phyloP scores from a whole-genome alignment of 2,329 filamentous ascomycete genomes.

The Colletotrichum higginsianum region DNA sequence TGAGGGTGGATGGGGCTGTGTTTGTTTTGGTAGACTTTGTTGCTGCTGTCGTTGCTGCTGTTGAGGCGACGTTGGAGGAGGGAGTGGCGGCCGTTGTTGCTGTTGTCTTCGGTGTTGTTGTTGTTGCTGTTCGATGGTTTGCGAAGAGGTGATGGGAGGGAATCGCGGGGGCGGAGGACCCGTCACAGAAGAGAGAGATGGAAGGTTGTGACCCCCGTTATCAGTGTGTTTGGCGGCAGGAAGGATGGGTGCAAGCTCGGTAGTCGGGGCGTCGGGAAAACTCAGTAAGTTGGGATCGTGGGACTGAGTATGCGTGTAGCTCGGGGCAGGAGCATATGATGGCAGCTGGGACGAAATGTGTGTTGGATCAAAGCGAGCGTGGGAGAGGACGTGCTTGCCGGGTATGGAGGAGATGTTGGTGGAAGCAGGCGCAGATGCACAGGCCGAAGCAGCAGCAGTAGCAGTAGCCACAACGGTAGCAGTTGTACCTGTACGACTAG shows the following conservation, averaged over 20 bases:
- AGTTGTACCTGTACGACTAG: neutral
- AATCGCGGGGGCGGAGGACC: constrained; percentile 46
- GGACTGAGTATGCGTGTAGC: constrained; percentile 51
- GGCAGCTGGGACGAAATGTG: constrained; percentile 48
- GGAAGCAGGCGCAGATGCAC: constrained; percentile 19
- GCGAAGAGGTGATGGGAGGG: constrained; percentile 44
- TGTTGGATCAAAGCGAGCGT: constrained; percentile 43
- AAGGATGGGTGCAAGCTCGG: constrained; percentile 62
- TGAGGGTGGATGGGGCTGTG: constrained; percentile 42
- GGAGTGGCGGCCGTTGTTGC: constrained; percentile 13
- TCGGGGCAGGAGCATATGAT: constrained; percentile 53
- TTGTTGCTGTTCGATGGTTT: constrained; percentile 23
- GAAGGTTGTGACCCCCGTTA: constrained; percentile 51
- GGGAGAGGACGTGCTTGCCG: constrained; percentile 35
- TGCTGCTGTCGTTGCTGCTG: constrained; percentile 20
- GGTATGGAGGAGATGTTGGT: constrained; percentile 24
- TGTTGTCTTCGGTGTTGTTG: constrained; percentile 39
- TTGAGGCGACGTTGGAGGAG: constrained; percentile 22
- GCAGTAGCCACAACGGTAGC: constrained; percentile 7
- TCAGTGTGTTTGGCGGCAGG: constrained; percentile 47
- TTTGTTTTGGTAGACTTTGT: constrained; percentile 36
- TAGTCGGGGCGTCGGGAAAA: constrained; percentile 53
- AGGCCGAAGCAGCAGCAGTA: constrained; percentile 16
- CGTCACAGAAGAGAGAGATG: constrained; percentile 61
- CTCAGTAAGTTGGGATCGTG: constrained; percentile 52